phyloP scores from a whole-genome alignment of 139 green algal genomes.

The Chlorella sp. region DNA sequence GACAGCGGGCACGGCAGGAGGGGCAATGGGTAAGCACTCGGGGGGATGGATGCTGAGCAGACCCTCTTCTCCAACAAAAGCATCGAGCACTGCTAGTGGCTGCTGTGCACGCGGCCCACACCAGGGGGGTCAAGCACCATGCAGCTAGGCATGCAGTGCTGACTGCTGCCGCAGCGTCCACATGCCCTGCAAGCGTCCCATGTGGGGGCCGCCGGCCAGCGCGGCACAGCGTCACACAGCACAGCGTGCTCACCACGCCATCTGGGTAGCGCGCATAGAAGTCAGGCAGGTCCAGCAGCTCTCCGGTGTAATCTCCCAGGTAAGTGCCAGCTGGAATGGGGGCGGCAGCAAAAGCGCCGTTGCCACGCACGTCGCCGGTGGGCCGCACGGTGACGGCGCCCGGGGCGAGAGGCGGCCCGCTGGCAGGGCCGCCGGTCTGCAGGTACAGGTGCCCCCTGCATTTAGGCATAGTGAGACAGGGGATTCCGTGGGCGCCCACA shows the following conservation, averaged over 20 bases:
- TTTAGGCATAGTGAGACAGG: too few species aligned
- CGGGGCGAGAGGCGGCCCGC: slow-evolving; percentile 40
- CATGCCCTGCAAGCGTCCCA: neutral
- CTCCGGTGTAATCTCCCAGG: slow-evolving; percentile 61
- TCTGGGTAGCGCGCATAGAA: slow-evolving; percentile 63
- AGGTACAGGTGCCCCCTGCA: slow-evolving; percentile 56
- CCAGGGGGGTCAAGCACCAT: neutral
- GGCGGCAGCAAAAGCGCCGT: slow-evolving; percentile 55
- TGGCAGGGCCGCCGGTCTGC: slow-evolving; percentile 39
- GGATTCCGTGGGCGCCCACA: neutral
- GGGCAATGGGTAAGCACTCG: neutral
- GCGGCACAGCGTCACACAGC: neutral
- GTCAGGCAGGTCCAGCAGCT: slow-evolving; percentile 50
- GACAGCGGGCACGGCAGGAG: neutral
- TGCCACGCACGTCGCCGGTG: slow-evolving; percentile 55
- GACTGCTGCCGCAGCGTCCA: neutral
- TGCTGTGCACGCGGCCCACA: too few species aligned
- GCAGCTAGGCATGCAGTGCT: too few species aligned
- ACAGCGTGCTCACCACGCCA: slow-evolving; percentile 46
- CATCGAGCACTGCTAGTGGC: neutral
- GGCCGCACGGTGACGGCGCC: slow-evolving; percentile 42
- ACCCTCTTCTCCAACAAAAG: too few species aligned
- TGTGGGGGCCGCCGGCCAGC: too few species aligned
- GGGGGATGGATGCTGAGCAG: neutral
- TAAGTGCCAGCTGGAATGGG: slow-evolving; percentile 45